Percentiles rank a stretch among this genome's conserved stretches.
phyloP scores from a whole-genome alignment of 805 yeast genomes.

The Wickerhamiella australiensis region DNA sequence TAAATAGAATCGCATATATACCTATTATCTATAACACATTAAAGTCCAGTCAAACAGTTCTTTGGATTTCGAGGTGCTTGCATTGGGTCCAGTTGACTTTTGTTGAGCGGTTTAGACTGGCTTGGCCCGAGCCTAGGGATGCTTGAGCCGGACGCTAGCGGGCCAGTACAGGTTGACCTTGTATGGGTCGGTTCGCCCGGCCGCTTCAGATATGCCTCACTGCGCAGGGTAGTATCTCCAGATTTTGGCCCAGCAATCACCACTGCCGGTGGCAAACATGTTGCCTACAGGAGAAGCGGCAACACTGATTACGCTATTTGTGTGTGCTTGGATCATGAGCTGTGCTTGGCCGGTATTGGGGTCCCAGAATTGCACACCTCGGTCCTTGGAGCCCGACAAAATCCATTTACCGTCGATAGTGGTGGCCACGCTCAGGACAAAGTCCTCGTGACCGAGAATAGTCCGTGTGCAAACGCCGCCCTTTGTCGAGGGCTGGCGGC shows the following conservation, averaged over 20 bases:
- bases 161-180: no score
- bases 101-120: no score
- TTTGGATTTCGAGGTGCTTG: background rate
- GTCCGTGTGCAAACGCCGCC: slow-evolving; percentile 67
- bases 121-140: no score
- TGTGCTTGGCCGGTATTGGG: slow-evolving; percentile 81
- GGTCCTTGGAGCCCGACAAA: slow-evolving; percentile 88
- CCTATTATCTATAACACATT: background rate
- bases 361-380: slow-evolving; percentile 97
- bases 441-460: slow-evolving; percentile 91
- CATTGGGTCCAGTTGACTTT: background rate
- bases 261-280: slow-evolving; percentile 92
- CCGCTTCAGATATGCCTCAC: no score
- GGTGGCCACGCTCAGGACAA: slow-evolving; percentile 84
- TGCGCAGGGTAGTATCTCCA: slow-evolving; percentile 48
- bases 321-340: slow-evolving; percentile 92
- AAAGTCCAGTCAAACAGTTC: background rate
- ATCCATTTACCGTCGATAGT: slow-evolving; percentile 89
- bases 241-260: slow-evolving; percentile 93
- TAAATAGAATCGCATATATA: background rate
- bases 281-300: slow-evolving; percentile 82
- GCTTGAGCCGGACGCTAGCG: no score
- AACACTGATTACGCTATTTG: slow-evolving; percentile 88
- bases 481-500: slow-evolving; percentile 29
- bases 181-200: no score